phyloP scores from a whole-genome alignment of 805 yeast species.

The Kodamaea sagamina region DNA sequence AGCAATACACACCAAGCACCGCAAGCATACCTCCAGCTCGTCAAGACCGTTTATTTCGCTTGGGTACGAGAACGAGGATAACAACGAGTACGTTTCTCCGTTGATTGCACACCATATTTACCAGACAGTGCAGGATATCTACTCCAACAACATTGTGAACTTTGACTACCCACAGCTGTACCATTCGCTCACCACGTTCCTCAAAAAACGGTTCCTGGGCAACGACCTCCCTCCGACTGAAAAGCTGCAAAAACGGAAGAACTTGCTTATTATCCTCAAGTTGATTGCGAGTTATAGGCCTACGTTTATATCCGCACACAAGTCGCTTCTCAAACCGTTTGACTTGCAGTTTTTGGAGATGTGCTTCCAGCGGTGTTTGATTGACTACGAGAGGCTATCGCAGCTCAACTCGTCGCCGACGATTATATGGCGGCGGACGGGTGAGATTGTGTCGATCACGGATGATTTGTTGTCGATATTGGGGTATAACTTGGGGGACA shows the following conservation, averaged over 20 bases:
- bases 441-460: slow-evolving; percentile 78
- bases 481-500: slow-evolving; percentile 59
- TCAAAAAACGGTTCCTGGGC: slow-evolving; percentile 59
- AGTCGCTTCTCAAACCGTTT: slow-evolving; percentile 63
- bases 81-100: slow-evolving; percentile 55
- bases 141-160: slow-evolving; percentile 46
- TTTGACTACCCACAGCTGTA: slow-evolving; percentile 66
- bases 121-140: slow-evolving; percentile 53
- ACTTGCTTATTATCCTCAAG: slow-evolving; percentile 48
- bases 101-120: slow-evolving; percentile 57
- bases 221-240: slow-evolving; percentile 36
- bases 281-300: slow-evolving; percentile 70
- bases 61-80: slow-evolving; percentile 23
- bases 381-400: slow-evolving; percentile 47
- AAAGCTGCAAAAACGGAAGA: slow-evolving; percentile 32
- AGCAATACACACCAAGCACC: slow-evolving; percentile 8
- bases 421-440: slow-evolving; percentile 83
- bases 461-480: slow-evolving; percentile 72
- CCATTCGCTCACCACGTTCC: slow-evolving; percentile 58
- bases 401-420: slow-evolving; percentile 72
- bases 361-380: slow-evolving; percentile 45
- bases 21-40: not conserved
- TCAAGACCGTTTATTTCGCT: slow-evolving; percentile 44
- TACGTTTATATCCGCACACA: slow-evolving; percentile 74
- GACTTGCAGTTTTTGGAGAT: slow-evolving; percentile 58